Evolutionary conservation across 2,329 filamentous ascomycete genomes (phyloP).

Genomic region (Pseudopyrenochaeta lycopersici): DNA sequence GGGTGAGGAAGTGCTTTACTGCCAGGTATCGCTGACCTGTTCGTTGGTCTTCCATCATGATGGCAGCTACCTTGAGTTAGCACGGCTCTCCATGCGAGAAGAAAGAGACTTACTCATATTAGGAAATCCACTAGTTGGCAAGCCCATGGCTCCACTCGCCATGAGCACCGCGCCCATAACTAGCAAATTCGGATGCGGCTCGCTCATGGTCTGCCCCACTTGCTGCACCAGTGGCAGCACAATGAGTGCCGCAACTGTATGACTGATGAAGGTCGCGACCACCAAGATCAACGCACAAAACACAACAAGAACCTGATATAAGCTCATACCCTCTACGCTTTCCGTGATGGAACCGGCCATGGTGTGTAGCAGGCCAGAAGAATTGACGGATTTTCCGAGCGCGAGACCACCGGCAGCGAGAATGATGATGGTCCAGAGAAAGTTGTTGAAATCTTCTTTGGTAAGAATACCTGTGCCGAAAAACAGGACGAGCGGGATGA

Average conservation of each 20-base stretch:
- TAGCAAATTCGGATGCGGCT: conserved; percentile 91
- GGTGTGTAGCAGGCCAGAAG: conserved; percentile 88
- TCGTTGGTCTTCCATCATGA: conserved; percentile 97
- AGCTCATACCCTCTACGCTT: conserved; percentile 76
- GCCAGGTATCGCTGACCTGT: conserved; percentile 91
- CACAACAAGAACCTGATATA: conserved; percentile 87
- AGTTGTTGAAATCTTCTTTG: conserved; percentile 99
- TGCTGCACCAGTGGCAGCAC: conserved; percentile 89
- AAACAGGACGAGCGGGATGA: conserved; percentile 94
- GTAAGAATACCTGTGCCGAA: conserved; percentile 96
- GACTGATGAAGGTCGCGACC: conserved; percentile 96
- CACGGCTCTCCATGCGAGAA: not conserved
- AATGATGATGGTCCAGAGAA: conserved; percentile 99
- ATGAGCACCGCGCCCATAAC: conserved; percentile 96
- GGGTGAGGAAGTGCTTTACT: conserved; percentile 92
- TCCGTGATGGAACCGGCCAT: conserved; percentile 81
- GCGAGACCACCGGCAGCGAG: conserved; percentile 92
- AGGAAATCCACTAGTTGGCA: conserved; percentile 95
- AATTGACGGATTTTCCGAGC: conserved; percentile 92
- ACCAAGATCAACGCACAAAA: conserved; percentile 87
- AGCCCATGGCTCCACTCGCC: conserved; percentile 96
- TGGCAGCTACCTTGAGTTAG: conserved; percentile 72
- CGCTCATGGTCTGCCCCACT: conserved; percentile 82
- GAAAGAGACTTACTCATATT: conserved; percentile 88
- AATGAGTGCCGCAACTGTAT: conserved; percentile 95